Conservation (phyloP, 2,329 filamentous ascomycete genomes). For the Neopestalotiopsis sp. region DNA sequence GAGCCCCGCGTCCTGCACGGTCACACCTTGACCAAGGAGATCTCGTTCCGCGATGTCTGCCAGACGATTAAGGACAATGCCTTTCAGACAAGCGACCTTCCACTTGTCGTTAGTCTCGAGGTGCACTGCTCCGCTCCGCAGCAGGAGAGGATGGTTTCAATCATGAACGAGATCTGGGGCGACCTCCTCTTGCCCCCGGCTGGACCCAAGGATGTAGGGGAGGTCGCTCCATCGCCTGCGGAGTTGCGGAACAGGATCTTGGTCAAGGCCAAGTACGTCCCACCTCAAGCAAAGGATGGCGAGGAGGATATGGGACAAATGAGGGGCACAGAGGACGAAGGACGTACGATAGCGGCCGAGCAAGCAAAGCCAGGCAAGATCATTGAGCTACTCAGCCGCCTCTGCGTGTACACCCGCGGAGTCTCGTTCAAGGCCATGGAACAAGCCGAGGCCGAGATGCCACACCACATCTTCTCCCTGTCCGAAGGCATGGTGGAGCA, state of each 20-base stretch:
- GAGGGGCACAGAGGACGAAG: slow-evolving; percentile 41
- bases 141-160: slow-evolving; percentile 88
- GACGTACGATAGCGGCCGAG: slow-evolving; percentile 39
- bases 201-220: slow-evolving; percentile 51
- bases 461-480: slow-evolving; percentile 71
- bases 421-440: slow-evolving; percentile 81
- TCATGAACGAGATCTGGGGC: slow-evolving; percentile 87
- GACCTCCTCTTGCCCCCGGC: slow-evolving; percentile 67
- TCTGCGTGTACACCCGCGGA: slow-evolving; percentile 84
- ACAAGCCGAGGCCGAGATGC: slow-evolving; percentile 71
- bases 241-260: slow-evolving; percentile 79
- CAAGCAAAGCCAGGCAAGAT: slow-evolving; percentile 64
- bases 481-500: slow-evolving; percentile 69
- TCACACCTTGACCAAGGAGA: slow-evolving; percentile 87
- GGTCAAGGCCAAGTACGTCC: slow-evolving; percentile 78
- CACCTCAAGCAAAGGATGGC: slow-evolving; percentile 39
- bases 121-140: slow-evolving; percentile 83
- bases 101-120: slow-evolving; percentile 90
- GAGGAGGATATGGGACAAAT: no score
- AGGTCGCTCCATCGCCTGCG: slow-evolving; percentile 68
- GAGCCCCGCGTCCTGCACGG: slow-evolving; percentile 86
- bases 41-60: slow-evolving; percentile 87
- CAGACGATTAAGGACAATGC: slow-evolving; percentile 78
- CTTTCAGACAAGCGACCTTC: slow-evolving; percentile 78
- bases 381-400: slow-evolving; percentile 72